Percentiles rank a stretch among this genome's conserved stretches.
Evolutionary conservation across 2,329 filamentous ascomycete species (phyloP).

Genomic region (Fusarium armeniacum): DNA sequence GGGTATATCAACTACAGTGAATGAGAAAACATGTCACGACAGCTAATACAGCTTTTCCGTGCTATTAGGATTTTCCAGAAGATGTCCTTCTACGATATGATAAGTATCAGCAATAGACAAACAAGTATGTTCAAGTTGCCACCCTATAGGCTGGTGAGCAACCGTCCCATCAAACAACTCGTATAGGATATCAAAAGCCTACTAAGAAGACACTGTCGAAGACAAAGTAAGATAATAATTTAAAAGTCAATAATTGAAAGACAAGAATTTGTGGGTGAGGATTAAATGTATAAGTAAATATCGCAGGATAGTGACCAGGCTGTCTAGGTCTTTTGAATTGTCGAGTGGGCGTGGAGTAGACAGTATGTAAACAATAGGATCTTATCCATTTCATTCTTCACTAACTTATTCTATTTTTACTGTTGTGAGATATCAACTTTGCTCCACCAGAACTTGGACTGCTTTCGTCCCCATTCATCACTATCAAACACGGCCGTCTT

Average conservation of each 20-base stretch:
- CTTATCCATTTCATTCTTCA: neutral
- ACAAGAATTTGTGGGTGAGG: accelerated
- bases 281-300: no score
- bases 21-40: neutral
- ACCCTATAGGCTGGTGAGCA: neutral
- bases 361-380: accelerated
- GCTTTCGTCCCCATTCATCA: conserved; percentile 59
- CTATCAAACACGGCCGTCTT: conserved; percentile 55
- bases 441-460: conserved; percentile 64
- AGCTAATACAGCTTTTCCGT: accelerated
- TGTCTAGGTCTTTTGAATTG: no score
- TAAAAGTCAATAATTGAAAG: neutral
- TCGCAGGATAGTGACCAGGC: accelerated
- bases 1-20: accelerated
- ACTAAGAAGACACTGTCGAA: no score
- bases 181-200: accelerated
- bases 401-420: conserved; percentile 4
- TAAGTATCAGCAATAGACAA: neutral
- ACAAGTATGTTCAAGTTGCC: neutral
- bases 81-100: neutral
- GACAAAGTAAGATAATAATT: neutral
- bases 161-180: accelerated
- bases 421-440: conserved; percentile 57
- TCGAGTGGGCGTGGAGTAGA: accelerated
- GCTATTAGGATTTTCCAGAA: neutral